A percentile compares a stretch with the other conserved stretches of the same genome.
These are phyloP conservation scores for Debaryomycetaceae sp. DNA, from an alignment of 1,139 yeast genomes.

Conservation along the genomic window DNA sequence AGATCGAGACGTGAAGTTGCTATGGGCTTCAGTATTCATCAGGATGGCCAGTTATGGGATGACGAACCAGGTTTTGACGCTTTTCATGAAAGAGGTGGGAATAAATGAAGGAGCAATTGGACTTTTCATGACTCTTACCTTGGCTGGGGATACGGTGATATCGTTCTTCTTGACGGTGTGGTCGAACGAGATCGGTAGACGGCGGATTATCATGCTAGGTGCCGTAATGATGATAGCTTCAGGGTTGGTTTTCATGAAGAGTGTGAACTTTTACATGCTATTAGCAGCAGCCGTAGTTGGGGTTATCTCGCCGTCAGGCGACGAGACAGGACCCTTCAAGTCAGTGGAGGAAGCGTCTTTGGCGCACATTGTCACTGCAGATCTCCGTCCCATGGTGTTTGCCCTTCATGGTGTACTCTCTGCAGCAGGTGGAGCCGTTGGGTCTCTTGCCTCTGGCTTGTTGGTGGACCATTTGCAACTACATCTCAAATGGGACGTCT, in stretches of 20 bases:
- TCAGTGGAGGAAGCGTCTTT: conserved; percentile 83
- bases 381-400: conserved; percentile 68
- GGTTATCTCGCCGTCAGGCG: conserved; percentile 87
- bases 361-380: conserved; percentile 72
- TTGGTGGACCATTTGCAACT: conserved; percentile 44
- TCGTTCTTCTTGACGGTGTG: conserved; percentile 75
- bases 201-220: conserved; percentile 63
- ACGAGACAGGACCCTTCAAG: conserved; percentile 90
- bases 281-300: conserved; percentile 55
- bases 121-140: conserved; percentile 75
- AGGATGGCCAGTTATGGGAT: conserved; percentile 78
- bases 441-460: conserved; percentile 65
- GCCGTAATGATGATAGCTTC: conserved; percentile 66
- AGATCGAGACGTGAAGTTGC: conserved; percentile 54
- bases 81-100: conserved; percentile 57
- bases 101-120: conserved; percentile 65
- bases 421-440: conserved; percentile 72
- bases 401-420: conserved; percentile 69
- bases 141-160: conserved; percentile 73
- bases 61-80: conserved; percentile 75
- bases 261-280: conserved; percentile 49
- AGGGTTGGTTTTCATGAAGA: conserved; percentile 58
- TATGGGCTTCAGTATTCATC: conserved; percentile 69
- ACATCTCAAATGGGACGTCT: conserved; percentile 24
- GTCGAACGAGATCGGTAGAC: conserved; percentile 73